A percentile compares a stretch with the other conserved stretches of the same genome.
Evolutionary conservation across 2,329 filamentous ascomycete genomes (phyloP).

Genomic region (Conoideocrella luteorostrata): DNA sequence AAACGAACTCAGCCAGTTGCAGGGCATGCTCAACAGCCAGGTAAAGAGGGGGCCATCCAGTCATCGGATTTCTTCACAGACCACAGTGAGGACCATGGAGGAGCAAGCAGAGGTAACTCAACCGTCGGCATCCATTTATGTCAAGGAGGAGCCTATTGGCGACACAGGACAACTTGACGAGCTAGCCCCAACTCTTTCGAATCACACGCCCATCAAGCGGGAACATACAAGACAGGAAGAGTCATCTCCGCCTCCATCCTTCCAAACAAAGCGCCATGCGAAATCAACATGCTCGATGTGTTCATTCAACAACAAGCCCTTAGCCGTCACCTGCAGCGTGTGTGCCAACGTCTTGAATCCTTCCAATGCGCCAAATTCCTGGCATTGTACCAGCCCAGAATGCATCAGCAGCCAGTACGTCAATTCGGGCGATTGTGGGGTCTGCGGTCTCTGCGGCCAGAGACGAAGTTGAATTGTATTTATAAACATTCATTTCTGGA

Average conservation of each 20-base stretch:
- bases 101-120: no score
- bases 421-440: conserved; percentile 62
- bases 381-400: conserved; percentile 52
- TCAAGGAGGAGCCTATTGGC: conserved; percentile 4
- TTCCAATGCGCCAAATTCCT: conserved; percentile 47
- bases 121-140: neutral
- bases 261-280: neutral
- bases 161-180: no score
- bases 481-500: no score
- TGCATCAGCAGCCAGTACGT: conserved; percentile 55
- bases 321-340: conserved; percentile 54
- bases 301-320: conserved; percentile 54
- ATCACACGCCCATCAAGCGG: no score
- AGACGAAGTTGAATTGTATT: conserved; percentile 21
- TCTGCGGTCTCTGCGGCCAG: conserved; percentile 64
- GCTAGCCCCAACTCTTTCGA: no score
- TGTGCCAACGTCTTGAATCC: conserved; percentile 65
- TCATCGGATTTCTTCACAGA: neutral
- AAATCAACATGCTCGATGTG: conserved; percentile 51
- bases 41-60: conserved; percentile 14
- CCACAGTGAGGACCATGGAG: neutral
- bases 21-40: conserved; percentile 26
- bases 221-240: no score
- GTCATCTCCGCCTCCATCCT: neutral
- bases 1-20: conserved; percentile 59